Evolutionary conservation across 164 flowering plant species (phyloP).

Genomic region (Vitis cinerea): DNA sequence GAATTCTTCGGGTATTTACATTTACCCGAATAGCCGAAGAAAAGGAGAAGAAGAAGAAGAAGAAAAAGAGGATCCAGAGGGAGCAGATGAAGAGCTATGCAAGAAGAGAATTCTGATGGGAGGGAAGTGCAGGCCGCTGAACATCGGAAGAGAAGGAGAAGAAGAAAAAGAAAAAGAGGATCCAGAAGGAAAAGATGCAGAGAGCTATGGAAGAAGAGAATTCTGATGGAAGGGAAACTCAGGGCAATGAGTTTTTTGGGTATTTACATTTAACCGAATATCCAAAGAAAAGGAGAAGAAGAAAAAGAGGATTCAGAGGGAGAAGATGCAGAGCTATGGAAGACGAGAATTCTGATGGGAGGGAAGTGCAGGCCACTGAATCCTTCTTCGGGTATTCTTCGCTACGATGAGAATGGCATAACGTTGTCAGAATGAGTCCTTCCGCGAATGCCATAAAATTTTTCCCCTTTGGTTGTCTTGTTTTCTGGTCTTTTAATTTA

Average conservation of each 20-base stretch:
- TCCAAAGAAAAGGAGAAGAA: neutral
- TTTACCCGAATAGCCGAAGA: neutral
- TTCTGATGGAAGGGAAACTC: too few relatives aligned
- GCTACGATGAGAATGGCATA: conserved; percentile 33
- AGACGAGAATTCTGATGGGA: conserved; percentile 69
- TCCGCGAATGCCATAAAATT: neutral
- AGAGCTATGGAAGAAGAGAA: too few relatives aligned
- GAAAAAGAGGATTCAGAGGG: conserved; percentile 2
- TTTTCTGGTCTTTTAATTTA: neutral
- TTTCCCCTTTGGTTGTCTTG: neutral
- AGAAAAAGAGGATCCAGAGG: conserved; percentile 3
- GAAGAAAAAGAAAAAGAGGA: too few relatives aligned
- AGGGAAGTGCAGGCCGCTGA: conserved; percentile 44
- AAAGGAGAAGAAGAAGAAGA: neutral
- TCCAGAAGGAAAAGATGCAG: too few relatives aligned
- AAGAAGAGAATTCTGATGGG: conserved; percentile 74
- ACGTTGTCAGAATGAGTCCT: conserved; percentile 17
- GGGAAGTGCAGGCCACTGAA: conserved; percentile 46
- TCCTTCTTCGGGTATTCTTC: conserved; percentile 29
- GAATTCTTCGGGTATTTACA: too few relatives aligned
- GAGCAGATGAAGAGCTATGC: conserved; percentile 41
- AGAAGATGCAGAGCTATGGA: conserved; percentile 46
- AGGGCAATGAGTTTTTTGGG: too few relatives aligned
- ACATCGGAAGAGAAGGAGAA: too few relatives aligned
- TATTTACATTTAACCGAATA: too few relatives aligned